Base-by-base conservation (phyloP, 768 basidiomycete species). In the Pleurotus salmoneostramineus region DNA sequence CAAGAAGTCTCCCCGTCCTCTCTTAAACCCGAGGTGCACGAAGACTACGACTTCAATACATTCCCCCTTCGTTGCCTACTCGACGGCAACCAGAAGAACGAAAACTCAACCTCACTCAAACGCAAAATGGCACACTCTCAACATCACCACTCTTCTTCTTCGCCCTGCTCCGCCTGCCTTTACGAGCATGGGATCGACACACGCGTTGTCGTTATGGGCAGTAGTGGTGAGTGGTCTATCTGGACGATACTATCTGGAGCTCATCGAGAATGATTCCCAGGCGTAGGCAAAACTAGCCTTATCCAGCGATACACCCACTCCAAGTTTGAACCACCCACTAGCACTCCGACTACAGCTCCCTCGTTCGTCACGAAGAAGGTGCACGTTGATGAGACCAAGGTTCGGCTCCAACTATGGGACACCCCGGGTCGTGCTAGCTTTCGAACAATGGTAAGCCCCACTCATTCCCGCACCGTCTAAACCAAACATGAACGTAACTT, bases 321-420 rank as follows among this genome's bases (percentile, higher is more conserved):
- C 17, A n/a, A 37, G 14, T 54, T 31, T 15, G 52, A 52, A 21
- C 14, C 34, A 17, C 35, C 36, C 7, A 7, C 50, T 51, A 27
- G 40, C 52, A 40, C 6, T 17, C 37, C 52, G 5, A 54, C 52
- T 11, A 42, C 52, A 1, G 52, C 52, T 11, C 52, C 52, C 15
- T 54, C 52, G 8, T 54, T 54, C 37, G 52, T 54, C 4, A 54
- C 52, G 11, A 54, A 54, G 37, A 54, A 54, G 43, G 52, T 43
- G 3, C 52, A 31, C 14, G 52, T 54, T 3, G 52, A 40, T 21
- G 36, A 37, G 4, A 54, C 52, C 11, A 54, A 54, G 34, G 52
- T 54, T 40, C n/a, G 52, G 27, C 52, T 54, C 21, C 52, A 54
- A 40, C 52, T 54, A 40, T 54, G 52, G 52, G 52, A 54, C 52